phyloP scores from a whole-genome alignment of 148 eudicot species.

The Rhododendron vialii region DNA sequence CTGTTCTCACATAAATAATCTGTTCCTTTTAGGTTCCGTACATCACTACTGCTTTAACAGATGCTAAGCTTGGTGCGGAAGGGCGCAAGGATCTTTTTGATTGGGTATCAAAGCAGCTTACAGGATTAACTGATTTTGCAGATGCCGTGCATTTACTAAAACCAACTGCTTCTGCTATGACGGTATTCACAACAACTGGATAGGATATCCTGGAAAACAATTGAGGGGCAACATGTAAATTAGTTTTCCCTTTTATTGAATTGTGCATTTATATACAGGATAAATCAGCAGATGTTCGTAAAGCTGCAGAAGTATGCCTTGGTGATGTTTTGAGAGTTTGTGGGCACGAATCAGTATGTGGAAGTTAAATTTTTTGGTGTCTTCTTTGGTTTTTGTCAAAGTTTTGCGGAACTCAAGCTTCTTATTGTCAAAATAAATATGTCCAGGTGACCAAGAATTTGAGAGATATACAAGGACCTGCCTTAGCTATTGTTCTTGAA shows the following conservation, averaged over 20 bases:
- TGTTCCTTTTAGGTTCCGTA: conserved; percentile 57
- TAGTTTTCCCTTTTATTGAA: neutral
- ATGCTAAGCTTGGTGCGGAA: conserved; percentile 91
- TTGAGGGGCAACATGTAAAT: neutral
- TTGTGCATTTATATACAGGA: conserved; percentile 41
- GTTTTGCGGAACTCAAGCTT: neutral
- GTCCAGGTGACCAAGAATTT: conserved; percentile 72
- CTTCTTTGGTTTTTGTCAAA: neutral
- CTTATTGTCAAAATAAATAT: conserved; percentile 3
- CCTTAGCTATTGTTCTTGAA: conserved; percentile 72
- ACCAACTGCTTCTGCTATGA: conserved; percentile 74
- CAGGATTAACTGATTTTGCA: conserved; percentile 50
- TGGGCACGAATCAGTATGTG: conserved; percentile 67
- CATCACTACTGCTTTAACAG: conserved; percentile 60
- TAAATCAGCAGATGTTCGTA: conserved; percentile 99
- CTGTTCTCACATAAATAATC: neutral
- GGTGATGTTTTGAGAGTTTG: conserved; percentile 72
- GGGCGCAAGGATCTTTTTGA: conserved; percentile 98
- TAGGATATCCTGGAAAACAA: neutral
- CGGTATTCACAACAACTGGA: conserved; percentile 40
- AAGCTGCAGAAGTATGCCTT: conserved; percentile 88
- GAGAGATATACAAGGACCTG: conserved; percentile 92
- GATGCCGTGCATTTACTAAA: conserved; percentile 82
- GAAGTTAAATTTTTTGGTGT: neutral
- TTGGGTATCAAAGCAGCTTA: conserved; percentile 79